Evolutionary conservation across 208 protist species (phyloP).

Genomic region (Crithidia sp.): DNA sequence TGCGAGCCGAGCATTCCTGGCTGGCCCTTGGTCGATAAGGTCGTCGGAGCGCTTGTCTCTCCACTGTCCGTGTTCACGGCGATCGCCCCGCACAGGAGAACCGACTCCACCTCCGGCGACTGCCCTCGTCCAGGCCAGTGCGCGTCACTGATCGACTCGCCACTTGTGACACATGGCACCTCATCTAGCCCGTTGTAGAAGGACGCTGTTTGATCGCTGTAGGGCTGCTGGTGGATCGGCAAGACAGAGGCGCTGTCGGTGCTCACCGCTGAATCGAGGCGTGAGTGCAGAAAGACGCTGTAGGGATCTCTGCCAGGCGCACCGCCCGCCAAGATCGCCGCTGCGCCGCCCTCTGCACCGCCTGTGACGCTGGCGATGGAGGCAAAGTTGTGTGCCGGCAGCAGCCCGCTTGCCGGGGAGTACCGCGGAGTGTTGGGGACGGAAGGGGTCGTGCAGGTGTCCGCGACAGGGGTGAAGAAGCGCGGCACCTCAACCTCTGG

Average conservation of each 20-base stretch:
- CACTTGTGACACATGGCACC: conserved; percentile 1
- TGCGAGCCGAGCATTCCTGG: not conserved
- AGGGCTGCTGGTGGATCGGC: conserved; percentile 55
- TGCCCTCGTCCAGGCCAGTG: conserved; percentile 3
- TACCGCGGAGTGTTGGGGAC: conserved; percentile 10
- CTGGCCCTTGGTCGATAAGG: not conserved
- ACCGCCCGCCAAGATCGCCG: not conserved
- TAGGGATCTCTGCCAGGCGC: not conserved
- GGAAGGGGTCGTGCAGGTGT: conserved; percentile 10
- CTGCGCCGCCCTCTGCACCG: not conserved
- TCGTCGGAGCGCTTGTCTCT: not conserved
- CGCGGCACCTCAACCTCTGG: conserved; percentile 27
- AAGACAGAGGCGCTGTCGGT: conserved; percentile 12
- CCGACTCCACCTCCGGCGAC: conserved; percentile 13
- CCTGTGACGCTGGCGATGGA: conserved; percentile 14
- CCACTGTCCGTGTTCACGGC: conserved; percentile 12
- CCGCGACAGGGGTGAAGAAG: conserved; percentile 21
- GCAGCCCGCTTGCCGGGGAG: conserved; percentile 7
- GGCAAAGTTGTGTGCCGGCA: conserved; percentile 3
- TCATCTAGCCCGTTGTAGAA: conserved; percentile 48
- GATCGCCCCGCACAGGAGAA: conserved; percentile 2
- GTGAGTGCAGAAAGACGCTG: not conserved
- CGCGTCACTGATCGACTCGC: conserved; percentile 5
- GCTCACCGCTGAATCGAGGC: not conserved
- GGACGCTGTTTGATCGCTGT: conserved; percentile 36